Evolutionary conservation across 192 early-diverging fungal genomes (phyloP), one percentile per base, ranked within the genome.

Genomic region (Linnemannia exigua): DNA sequence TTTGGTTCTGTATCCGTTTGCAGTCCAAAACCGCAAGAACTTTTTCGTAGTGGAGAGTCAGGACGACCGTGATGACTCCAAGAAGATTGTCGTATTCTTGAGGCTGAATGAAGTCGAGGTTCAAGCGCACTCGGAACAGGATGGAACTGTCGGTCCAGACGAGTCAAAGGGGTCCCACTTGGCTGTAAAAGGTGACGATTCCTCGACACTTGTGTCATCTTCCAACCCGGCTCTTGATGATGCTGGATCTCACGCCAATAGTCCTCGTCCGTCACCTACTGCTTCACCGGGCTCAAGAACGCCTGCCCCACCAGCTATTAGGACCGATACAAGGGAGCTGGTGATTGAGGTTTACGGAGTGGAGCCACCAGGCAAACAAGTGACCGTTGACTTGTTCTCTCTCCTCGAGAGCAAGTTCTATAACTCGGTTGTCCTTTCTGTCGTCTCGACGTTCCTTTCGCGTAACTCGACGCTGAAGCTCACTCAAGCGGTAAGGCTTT

Each of bases 261-360:
- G 87, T 50, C 88, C 88, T 25, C 81, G 67, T 28, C 84, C 77
- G 73, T 83, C 89, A n/a, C 81, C 76, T 12, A 81, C 82, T 44
- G 84, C 79, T 37, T 91, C 90, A 5, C 90, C 90, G 1, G 86
- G 81, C 31, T 89, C 88, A 14, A 80, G 78, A 33, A 81, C 78
- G 35, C 47, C 71, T 0, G 74, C 58, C 5, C 72, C 78, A 50
- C 77, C 88, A 72, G 37, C 63, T 12, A 58, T 79, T 20, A 48
- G 77, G 5, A 75, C 80, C 14, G 91, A 93, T 38, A 84, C 88
- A 0, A 75, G 91, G 14, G 90, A 91, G 63, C 81, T 96, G 20
- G 84, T 92, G 5, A 79, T 97, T 14, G 91, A 95, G 66, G 95
- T 97, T 1, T 92, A 90, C 83, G 96, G 96, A 33, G 87, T 96